Conservation (phyloP, 2,329 filamentous ascomycete genomes). For the Penicillium occitanis region DNA sequence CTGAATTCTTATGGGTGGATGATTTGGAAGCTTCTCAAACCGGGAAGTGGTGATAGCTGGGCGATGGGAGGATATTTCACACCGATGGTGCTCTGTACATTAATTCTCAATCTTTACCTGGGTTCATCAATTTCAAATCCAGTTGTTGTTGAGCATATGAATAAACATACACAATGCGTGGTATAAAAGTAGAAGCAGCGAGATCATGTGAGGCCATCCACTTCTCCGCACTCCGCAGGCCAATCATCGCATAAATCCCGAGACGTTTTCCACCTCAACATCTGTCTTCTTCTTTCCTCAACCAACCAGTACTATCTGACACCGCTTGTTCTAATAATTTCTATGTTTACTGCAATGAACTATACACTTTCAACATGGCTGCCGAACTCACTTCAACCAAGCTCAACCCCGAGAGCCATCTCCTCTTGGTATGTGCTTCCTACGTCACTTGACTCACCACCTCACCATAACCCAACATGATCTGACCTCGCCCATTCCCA, state of each 20-base stretch:
- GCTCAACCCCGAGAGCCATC: conserved; percentile 52
- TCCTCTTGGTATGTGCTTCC: conserved; percentile 44
- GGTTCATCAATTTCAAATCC: not conserved
- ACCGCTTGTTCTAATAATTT: not conserved
- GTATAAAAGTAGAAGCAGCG: not conserved
- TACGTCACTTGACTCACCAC: conserved; percentile 5
- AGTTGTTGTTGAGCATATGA: not conserved
- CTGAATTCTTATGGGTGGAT: not conserved
- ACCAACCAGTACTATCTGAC: not conserved
- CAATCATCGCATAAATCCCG: conserved; percentile 2
- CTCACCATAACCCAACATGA: conserved; percentile 16
- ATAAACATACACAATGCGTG: not conserved
- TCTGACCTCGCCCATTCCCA: conserved; percentile 13
- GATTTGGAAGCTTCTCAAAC: not conserved
- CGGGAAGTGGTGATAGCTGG: not conserved
- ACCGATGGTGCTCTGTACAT: not conserved
- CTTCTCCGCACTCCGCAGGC: conserved; percentile 11
- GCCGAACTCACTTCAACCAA: conserved; percentile 49
- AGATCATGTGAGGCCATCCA: not conserved
- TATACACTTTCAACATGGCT: conserved; percentile 32
- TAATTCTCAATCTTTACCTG: not conserved
- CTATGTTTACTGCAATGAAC: not conserved
- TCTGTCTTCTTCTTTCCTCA: not conserved
- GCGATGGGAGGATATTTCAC: not conserved
- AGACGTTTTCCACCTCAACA: not conserved